Base-by-base conservation (phyloP, 768 basidiomycete species). In the Termitomyces sp. region DNA sequence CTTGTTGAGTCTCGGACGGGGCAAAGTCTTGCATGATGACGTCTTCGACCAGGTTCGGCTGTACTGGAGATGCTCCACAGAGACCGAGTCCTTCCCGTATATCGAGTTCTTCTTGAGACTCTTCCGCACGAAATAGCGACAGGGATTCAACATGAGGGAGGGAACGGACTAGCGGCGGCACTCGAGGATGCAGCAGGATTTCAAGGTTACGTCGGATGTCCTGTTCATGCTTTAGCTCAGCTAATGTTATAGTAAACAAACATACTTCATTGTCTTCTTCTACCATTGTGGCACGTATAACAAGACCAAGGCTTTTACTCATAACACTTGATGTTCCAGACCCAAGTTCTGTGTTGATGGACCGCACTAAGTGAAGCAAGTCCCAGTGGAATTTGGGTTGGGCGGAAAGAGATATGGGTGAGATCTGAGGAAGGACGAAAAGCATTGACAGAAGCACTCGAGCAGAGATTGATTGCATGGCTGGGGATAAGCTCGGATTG, bases 141-240 rank as follows among this genome's bases (percentile, higher is more conserved):
- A 91, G 66, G 1, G 77, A 69, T 60, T 88, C 88, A 12, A 88
- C 66, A 32, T 80, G 75, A 16, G 90, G 88, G 57, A 88, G 69
- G 4, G 86, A 77, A 46, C 87, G 83, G 54, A 91, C 75, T 13
- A 90, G 70, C 8, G 91, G 88, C 9, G 92, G 92, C 5, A 89
- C 76, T 22, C 90, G 86, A 47, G 92, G 91, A 64, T 94, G 92
- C 12, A 94, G 66, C 24, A 92, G 71, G 28, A 86, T 67, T 57
- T 90, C 88, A 48, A 88, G 65, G 36, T 72, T 72, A 22, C 65
- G 72, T 59, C 77, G 71, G 32, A 67, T 51, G 54, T 63, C 49
- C 61, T 64, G 38, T 9, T 12, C 10, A 49, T 42, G 33, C 43
- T 38, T 51, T 38, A 48, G 48, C 36, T 26, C 4, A 16, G 9